Conservation (phyloP, 371 early-diverging fungal genomes). For the Saksenaea oblongispora region DNA sequence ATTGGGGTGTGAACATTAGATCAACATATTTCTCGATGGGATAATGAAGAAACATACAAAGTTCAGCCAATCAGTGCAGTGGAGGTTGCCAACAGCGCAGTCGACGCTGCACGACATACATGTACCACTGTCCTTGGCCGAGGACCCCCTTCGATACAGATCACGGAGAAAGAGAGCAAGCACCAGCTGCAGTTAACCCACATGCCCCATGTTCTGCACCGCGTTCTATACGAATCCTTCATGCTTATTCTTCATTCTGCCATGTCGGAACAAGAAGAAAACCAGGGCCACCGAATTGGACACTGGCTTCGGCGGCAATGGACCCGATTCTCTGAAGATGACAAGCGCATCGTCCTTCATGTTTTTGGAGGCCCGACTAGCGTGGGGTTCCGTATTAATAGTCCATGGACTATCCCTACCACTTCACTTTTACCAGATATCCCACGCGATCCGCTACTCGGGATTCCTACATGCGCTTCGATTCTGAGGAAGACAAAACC, state of each 20-base stretch:
- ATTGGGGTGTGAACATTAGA: constrained; percentile 12
- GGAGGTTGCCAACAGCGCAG: constrained; percentile 58
- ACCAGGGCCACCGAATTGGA: constrained; percentile 49
- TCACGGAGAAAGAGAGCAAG: constrained; percentile 1
- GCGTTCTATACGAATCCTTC: constrained; percentile 66
- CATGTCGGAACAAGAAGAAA: constrained; percentile 44
- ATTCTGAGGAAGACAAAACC: constrained; percentile 50
- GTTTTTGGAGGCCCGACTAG: constrained; percentile 33
- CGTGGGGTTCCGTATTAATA: constrained; percentile 23
- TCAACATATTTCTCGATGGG: constrained; percentile 63
- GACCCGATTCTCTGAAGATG: not conserved
- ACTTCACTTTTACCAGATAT: constrained; percentile 22
- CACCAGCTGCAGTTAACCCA: constrained; percentile 44
- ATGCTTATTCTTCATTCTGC: constrained; percentile 52
- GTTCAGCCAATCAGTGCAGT: constrained; percentile 60
- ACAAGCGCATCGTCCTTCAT: constrained; percentile 31
- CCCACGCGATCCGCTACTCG: constrained; percentile 22
- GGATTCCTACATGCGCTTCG: constrained; percentile 44
- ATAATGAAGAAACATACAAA: constrained; percentile 47
- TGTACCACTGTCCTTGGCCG: constrained; percentile 39
- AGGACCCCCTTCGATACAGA: constrained; percentile 11
- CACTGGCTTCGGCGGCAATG: constrained; percentile 15
- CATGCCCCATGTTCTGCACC: constrained; percentile 62
- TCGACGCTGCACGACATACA: constrained; percentile 53
- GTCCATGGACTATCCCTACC: constrained; percentile 13